Conservation (phyloP, 108 stramenopile species). For the Cyclotella atomus region DNA sequence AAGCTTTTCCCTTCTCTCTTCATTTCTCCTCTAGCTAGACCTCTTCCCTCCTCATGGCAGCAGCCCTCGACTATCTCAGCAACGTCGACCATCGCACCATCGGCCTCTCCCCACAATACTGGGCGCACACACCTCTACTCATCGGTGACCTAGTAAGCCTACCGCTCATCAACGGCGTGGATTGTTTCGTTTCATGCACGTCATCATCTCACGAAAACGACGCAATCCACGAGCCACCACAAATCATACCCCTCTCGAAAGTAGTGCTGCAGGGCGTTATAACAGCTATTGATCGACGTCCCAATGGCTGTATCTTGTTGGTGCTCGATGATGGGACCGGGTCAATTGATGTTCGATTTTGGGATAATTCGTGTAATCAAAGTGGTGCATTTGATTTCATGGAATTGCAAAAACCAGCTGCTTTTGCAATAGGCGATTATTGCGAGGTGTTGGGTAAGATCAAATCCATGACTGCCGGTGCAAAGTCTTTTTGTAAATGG, state of each 20-base stretch:
- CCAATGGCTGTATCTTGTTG: constrained; percentile 57
- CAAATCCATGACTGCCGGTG: constrained; percentile 47
- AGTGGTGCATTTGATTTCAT: constrained; percentile 25
- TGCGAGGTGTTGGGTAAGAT: constrained; percentile 70
- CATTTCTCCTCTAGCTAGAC: no score
- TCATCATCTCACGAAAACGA: neutral
- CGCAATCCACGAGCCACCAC: constrained; percentile 16
- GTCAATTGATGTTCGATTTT: constrained; percentile 71
- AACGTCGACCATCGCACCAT: constrained; percentile 51
- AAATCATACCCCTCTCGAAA: constrained; percentile 67
- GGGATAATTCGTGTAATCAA: constrained; percentile 35
- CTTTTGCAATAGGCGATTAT: constrained; percentile 55
- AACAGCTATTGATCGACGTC: constrained; percentile 55
- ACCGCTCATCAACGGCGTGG: constrained; percentile 66
- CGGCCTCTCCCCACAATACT: constrained; percentile 83
- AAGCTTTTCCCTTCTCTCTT: no score
- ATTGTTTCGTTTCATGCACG: constrained; percentile 52
- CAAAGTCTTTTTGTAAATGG: constrained; percentile 25
- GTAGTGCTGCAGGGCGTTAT: constrained; percentile 70
- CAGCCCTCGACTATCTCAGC: no score
- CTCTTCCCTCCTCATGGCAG: no score
- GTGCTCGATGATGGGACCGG: constrained; percentile 90
- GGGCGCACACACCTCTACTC: constrained; percentile 78
- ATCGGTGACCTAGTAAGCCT: constrained; percentile 60
- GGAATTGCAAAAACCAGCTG: no score